Evolutionary conservation across 352 stramenopile genomes (phyloP).

Genomic region (Globisporangium polare): DNA sequence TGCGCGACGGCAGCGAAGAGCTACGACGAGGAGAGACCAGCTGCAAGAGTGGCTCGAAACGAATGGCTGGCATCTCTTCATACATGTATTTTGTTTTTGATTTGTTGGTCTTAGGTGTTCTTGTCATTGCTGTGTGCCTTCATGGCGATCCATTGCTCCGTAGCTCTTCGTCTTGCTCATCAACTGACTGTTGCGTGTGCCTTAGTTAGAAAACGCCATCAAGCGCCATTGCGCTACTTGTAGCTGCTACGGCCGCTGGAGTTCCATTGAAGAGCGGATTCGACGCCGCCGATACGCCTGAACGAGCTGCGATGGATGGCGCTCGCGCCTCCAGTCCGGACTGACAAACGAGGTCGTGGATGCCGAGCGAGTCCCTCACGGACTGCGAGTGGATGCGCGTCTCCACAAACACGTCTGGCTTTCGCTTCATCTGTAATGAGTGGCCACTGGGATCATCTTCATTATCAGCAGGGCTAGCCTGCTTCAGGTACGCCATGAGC

Average conservation of each 20-base stretch:
- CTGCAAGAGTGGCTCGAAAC: too few species aligned
- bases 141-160: background rate
- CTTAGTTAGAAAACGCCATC: constrained; percentile 13
- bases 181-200: background rate
- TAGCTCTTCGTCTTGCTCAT: background rate
- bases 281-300: background rate
- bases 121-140: background rate
- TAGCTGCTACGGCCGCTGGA: background rate
- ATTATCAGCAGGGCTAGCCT: background rate
- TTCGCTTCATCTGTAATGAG: background rate
- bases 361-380: constrained; percentile 30
- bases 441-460: background rate
- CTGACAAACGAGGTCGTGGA: constrained; percentile 28
- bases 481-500: constrained; percentile 34
- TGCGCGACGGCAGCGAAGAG: background rate
- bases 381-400: constrained; percentile 28
- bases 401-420: constrained; percentile 17
- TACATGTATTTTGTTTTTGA: constrained; percentile 17
- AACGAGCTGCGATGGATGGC: background rate
- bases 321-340: constrained; percentile 15
- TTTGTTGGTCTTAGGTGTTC: too few species aligned
- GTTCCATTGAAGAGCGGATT: constrained; percentile 4
- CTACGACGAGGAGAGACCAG: background rate
- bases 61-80: constrained; percentile 1
- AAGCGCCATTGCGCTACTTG: background rate